These are phyloP conservation scores for Silene noctiflora DNA, from an alignment of 179 eudicot genomes.

Conservation along the genomic window DNA sequence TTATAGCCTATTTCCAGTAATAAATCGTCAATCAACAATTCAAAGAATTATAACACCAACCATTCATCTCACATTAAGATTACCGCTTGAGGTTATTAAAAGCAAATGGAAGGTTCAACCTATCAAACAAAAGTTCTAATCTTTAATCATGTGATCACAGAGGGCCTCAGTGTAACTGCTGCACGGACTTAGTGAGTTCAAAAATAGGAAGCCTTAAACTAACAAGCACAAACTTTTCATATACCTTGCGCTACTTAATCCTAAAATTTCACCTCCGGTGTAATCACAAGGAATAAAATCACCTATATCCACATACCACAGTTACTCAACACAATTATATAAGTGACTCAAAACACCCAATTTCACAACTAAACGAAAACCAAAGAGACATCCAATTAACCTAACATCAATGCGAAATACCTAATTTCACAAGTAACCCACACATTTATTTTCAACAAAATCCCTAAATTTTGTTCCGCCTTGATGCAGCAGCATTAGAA, in stretches of 20 bases:
- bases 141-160: background rate
- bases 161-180: background rate
- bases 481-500: no score
- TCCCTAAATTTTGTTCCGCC: background rate
- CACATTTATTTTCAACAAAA: background rate
- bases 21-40: conserved; percentile 4
- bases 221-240: background rate
- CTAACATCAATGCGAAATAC: background rate
- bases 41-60: background rate
- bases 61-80: background rate
- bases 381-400: background rate
- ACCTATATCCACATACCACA: background rate
- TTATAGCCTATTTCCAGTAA: conserved; percentile 50
- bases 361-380: background rate
- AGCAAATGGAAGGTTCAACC: background rate
- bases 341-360: background rate
- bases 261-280: background rate
- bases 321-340: background rate
- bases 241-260: background rate
- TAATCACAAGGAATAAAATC: background rate
- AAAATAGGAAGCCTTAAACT: no score
- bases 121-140: conserved; percentile 1
- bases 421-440: conserved; percentile 4
- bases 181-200: no score
- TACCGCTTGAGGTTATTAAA: background rate